Evolutionary conservation across 768 basidiomycete genomes (phyloP), one percentile per base, ranked within the genome.

Genomic region (Rhizopogon vesiculosus): DNA sequence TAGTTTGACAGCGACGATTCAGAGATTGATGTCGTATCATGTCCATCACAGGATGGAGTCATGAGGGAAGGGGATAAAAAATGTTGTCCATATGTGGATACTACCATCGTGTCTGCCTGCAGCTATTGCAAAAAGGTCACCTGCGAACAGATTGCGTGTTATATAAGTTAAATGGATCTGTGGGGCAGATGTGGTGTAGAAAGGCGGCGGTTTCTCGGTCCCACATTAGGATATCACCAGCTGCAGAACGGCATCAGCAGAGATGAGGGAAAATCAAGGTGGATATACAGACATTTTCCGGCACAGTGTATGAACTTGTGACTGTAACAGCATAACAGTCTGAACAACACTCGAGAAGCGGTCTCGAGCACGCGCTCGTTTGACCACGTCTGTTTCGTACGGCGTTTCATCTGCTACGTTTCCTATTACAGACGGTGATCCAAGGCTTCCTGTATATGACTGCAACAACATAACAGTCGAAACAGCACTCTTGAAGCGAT

Each of bases 161-260:
- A 91, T 80, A 58, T 86, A 88, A 8, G 90, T 92, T 54, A 92
- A 64, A 63, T 91, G 80, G 77, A n/a, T 72, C 73, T 63, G 83
- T 85, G 31, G 83, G 78, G 9, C 79, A 82, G 61, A 93, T 78
- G 59, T 84, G 79, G 58, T 90, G 89, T 3, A 93, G 74, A 1
- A 90, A 72, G 5, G 82, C 77, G 5, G 81, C 91, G 13, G 87
- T 86, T 69, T 91, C 89, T 58, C 84, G 81, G 63, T 92, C 90
- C 91, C 91, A 93, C 12, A 92, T 88, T 61, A 89, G 85, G 19
- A 93, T 85, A 62, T 91, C 87, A 5, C 91, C 91, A 57, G 80
- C 90, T 91, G 56, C 22, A 29, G 42, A 43, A 25, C 39, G 52
- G n/a, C 15, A 39, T 61, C n/a, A 12, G 50, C 54, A 12, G 59